These are phyloP conservation scores for Talaromyces verruculosus DNA, from an alignment of 2,329 filamentous ascomycete genomes.

Conservation along the genomic window DNA sequence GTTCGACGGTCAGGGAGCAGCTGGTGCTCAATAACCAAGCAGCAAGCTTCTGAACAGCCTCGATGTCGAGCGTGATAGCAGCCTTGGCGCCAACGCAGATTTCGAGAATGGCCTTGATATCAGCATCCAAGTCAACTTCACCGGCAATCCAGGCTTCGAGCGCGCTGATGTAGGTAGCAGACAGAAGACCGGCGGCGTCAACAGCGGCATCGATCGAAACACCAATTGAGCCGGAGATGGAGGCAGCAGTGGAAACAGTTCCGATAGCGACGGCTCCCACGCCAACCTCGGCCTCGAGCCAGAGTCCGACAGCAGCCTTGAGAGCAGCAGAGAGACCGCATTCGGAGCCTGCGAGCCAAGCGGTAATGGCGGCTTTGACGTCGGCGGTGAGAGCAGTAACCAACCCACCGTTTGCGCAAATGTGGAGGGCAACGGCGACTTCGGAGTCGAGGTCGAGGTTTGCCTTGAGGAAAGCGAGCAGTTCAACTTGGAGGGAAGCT, in stretches of 20 bases:
- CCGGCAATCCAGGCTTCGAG: slow-evolving; percentile 34
- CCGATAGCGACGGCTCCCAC: slow-evolving; percentile 33
- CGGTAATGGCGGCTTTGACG: slow-evolving; percentile 34
- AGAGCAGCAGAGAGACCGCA: slow-evolving; percentile 33
- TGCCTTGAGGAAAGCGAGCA: slow-evolving; percentile 32
- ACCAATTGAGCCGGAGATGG: slow-evolving; percentile 36
- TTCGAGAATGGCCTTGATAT: slow-evolving; percentile 33
- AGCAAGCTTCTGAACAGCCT: slow-evolving; percentile 34
- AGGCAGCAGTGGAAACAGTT: slow-evolving; percentile 30
- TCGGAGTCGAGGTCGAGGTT: slow-evolving; percentile 29
- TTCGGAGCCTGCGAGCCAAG: slow-evolving; percentile 31
- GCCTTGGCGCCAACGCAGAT: slow-evolving; percentile 32
- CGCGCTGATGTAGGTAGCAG: slow-evolving; percentile 31
- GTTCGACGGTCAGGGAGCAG: slow-evolving; percentile 37
- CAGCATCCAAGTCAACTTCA: slow-evolving; percentile 29
- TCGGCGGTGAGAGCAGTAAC: slow-evolving; percentile 32
- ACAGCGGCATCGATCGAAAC: slow-evolving; percentile 33
- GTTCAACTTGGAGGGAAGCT: slow-evolving; percentile 30
- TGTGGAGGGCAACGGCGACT: slow-evolving; percentile 35
- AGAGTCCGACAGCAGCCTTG: slow-evolving; percentile 33
- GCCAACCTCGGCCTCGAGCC: slow-evolving; percentile 33
- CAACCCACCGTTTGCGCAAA: slow-evolving; percentile 38
- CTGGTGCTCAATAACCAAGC: slow-evolving; percentile 34
- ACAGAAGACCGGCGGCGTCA: slow-evolving; percentile 32
- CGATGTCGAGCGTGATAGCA: slow-evolving; percentile 30